These are phyloP conservation scores for Rhytidhysteron rufulum DNA, from an alignment of 2,329 filamentous ascomycete species.

Conservation along the genomic window DNA sequence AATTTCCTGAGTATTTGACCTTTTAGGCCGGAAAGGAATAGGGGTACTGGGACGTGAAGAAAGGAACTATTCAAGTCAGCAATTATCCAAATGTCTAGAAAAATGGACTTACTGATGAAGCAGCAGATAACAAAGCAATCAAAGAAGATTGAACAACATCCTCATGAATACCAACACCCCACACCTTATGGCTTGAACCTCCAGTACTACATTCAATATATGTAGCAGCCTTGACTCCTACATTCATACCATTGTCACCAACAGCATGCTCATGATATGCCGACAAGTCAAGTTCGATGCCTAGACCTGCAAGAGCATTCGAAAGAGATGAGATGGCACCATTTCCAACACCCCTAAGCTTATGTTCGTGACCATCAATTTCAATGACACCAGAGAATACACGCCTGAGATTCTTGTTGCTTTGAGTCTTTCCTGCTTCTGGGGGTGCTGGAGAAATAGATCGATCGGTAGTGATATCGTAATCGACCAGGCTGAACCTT, in stretches of 20 bases:
- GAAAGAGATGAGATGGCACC: slow-evolving; percentile 88
- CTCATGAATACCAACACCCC: slow-evolving; percentile 89
- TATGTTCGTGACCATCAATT: slow-evolving; percentile 76
- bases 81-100: slow-evolving; percentile 18
- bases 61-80: slow-evolving; percentile 57
- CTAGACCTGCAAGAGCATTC: slow-evolving; percentile 71
- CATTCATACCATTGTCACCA: slow-evolving; percentile 67
- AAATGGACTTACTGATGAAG: slow-evolving; percentile 66
- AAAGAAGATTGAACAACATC: slow-evolving; percentile 89
- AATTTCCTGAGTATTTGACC: slow-evolving; percentile 46
- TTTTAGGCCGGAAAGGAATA: slow-evolving; percentile 57
- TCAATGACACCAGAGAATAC: slow-evolving; percentile 81
- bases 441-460: slow-evolving; percentile 69
- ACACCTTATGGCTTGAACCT: slow-evolving; percentile 68
- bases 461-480: slow-evolving; percentile 83
- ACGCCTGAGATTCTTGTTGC: slow-evolving; percentile 73
- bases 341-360: slow-evolving; percentile 76
- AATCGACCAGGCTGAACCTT: slow-evolving; percentile 83
- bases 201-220: slow-evolving; percentile 84
- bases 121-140: slow-evolving; percentile 79
- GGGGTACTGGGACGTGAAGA: slow-evolving; percentile 67
- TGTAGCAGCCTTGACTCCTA: slow-evolving; percentile 89
- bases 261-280: slow-evolving; percentile 98
- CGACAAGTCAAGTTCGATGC: slow-evolving; percentile 82
- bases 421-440: slow-evolving; percentile 65